A percentile compares a stretch with the other conserved stretches of the same genome.
phyloP scores from a whole-genome alignment of 1,284 basidiomycete genomes.

The Irpex rosettiformis region DNA sequence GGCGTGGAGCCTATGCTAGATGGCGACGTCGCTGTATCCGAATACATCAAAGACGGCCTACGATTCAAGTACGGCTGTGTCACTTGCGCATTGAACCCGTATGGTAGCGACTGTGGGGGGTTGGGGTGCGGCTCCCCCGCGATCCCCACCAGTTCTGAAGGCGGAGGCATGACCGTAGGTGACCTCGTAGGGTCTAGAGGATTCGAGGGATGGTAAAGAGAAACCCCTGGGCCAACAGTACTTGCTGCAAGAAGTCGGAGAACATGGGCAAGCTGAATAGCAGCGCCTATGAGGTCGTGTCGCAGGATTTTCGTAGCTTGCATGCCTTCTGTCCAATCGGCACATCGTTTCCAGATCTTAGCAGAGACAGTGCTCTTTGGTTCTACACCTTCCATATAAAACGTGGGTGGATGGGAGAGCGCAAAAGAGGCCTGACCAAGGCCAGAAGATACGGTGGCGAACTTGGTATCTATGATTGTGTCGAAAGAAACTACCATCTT shows the following conservation, averaged over 20 bases:
- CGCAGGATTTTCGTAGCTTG: slow-evolving; percentile 65
- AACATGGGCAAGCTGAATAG: slow-evolving; percentile 56
- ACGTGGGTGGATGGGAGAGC: slow-evolving; percentile 62
- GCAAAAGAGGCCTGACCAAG: slow-evolving; percentile 57
- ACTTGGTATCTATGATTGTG: slow-evolving; percentile 53
- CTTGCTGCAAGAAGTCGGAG: slow-evolving; percentile 46
- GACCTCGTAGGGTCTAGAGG: neutral
- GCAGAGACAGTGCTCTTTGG: slow-evolving; percentile 22
- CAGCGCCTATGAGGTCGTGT: slow-evolving; percentile 65
- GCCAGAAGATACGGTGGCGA: slow-evolving; percentile 52
- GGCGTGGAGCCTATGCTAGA: neutral
- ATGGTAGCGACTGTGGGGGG: slow-evolving; percentile 7
- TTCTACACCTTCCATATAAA: slow-evolving; percentile 55
- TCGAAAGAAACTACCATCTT: slow-evolving; percentile 81
- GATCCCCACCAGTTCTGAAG: slow-evolving; percentile 2
- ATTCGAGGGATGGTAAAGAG: slow-evolving; percentile 23
- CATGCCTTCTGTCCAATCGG: slow-evolving; percentile 74
- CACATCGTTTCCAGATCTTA: slow-evolving; percentile 60
- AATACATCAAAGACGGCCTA: slow-evolving; percentile 4
- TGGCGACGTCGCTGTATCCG: neutral
- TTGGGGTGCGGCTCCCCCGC: neutral
- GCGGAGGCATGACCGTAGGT: neutral
- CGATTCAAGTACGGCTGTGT: slow-evolving; percentile 6
- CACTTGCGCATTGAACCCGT: slow-evolving; percentile 2
- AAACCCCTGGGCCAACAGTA: slow-evolving; percentile 35